Percentiles rank a stretch among this genome's conserved stretches.
These are phyloP conservation scores for Phycomyces blakesleeanus DNA, from an alignment of 192 early-diverging fungal genomes.

Conservation along the genomic window DNA sequence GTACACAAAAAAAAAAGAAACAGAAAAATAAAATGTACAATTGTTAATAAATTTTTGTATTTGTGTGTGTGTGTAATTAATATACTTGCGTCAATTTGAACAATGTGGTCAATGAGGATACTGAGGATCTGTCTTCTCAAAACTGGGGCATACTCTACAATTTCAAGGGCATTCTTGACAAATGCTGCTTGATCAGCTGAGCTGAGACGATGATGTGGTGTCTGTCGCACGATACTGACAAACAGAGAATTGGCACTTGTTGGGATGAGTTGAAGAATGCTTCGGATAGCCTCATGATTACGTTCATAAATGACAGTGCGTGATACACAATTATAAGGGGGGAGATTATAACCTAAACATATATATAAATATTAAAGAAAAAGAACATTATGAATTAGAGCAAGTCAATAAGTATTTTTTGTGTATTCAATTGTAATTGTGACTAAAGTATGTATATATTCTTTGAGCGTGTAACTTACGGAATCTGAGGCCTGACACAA, in stretches of 20 bases:
- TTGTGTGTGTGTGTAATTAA: no score
- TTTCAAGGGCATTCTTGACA: conserved; percentile 69
- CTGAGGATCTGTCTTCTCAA: conserved; percentile 67
- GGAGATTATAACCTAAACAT: conserved; percentile 17
- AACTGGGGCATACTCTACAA: conserved; percentile 73
- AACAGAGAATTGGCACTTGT: conserved; percentile 62
- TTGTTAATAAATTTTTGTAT: no score
- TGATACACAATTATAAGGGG: conserved; percentile 7
- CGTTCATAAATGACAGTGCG: conserved; percentile 48
- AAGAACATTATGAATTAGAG: conserved; percentile 4
- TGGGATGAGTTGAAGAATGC: conserved; percentile 66
- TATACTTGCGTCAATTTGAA: conserved; percentile 83
- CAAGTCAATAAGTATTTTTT: background rate
- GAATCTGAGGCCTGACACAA: conserved; percentile 50
- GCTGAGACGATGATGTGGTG: conserved; percentile 71
- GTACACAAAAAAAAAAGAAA: background rate
- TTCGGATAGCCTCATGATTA: conserved; percentile 56
- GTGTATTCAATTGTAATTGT: no score
- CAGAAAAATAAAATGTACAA: no score
- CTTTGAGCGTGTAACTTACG: conserved; percentile 36
- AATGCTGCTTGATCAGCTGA: conserved; percentile 57
- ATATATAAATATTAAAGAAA: no score
- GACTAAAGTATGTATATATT: background rate
- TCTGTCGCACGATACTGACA: conserved; percentile 55
- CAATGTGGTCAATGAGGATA: conserved; percentile 76